phyloP scores from a whole-genome alignment of 1,284 basidiomycete species.

The Ganoderma leucocontextum region DNA sequence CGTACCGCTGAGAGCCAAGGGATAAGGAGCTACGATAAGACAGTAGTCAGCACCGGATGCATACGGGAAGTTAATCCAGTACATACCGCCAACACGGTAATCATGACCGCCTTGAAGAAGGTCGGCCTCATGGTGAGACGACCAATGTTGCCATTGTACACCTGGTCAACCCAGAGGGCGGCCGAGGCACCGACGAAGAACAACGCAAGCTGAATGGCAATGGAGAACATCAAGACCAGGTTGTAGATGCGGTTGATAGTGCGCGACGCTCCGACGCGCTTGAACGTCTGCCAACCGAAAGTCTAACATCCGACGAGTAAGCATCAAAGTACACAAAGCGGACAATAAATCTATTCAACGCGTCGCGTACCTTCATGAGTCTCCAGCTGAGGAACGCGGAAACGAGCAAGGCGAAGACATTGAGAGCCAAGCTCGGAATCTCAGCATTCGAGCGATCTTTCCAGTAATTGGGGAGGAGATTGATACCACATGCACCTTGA shows the following conservation, averaged over 20 bases:
- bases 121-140: constrained; percentile 53
- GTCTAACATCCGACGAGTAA: constrained; percentile 48
- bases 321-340: not conserved
- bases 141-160: constrained; percentile 71
- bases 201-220: constrained; percentile 74
- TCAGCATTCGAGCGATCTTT: constrained; percentile 60
- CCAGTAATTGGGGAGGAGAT: constrained; percentile 71
- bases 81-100: constrained; percentile 67
- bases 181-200: constrained; percentile 80
- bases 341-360: not conserved
- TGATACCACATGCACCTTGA: constrained; percentile 66
- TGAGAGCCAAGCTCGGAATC: constrained; percentile 70
- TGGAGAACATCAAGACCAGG: constrained; percentile 73
- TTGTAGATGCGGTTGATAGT: constrained; percentile 79
- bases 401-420: constrained; percentile 64
- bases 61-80: constrained; percentile 1
- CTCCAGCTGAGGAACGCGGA: constrained; percentile 76
- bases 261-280: constrained; percentile 80
- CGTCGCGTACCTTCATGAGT: constrained; percentile 67
- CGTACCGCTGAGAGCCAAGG: constrained; percentile 72
- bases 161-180: constrained; percentile 79
- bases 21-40: constrained; percentile 58
- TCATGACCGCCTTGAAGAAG: constrained; percentile 64
- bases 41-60: not conserved
- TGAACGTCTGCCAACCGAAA: constrained; percentile 87